Base-by-base conservation (phyloP, 2,329 filamentous ascomycete genomes). In the Ophiostoma sp. region DNA sequence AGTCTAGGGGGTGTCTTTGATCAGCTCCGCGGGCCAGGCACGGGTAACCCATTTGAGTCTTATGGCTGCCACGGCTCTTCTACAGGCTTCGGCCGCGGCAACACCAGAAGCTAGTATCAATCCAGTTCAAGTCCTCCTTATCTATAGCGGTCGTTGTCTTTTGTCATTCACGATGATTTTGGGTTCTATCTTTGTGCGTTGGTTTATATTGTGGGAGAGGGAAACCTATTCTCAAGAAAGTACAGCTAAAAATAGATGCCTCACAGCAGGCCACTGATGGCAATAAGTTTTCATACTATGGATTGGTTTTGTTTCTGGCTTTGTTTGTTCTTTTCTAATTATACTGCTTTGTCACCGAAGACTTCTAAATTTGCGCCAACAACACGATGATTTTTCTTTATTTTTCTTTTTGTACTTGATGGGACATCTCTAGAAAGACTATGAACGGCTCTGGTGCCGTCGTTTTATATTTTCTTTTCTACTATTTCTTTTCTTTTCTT, bases 151-250 rank as follows among this genome's bases (percentile, higher is more conserved):
- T 40, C 36, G 16, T 49, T 45, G 12, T 14, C 18, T 36, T 45
- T 44, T 62, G 66, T 45, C 38, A 38, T 42, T 65, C 42, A 8
- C 42, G 45, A 47, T 41, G 60, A 27, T 58, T 66, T 68, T 49
- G 58, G 38, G n/a, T 14, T 9, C 52, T 6, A 16, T 40, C 38
- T 40, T 7, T 41, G 4, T 41, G 27, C 55, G 55, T 62, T 16
- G 38, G 18, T 41, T 62, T 41, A 62, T 41, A 41, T 16, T 9
- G 38, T n/a, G 16, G 38, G 8, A n/a, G 8, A 14, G 9, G 14
- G 8, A 60, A 27, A 27, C 27, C 12, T 16, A n/a, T 14, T 42
- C 41, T 38, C 6, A 41, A 1, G 16, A 38, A n/a, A 62, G 41
- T 62, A 42, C 58, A 62, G 38, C 38, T 62, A n/a, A 41, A 60